These are phyloP conservation scores for Syzygium syzygioides DNA, from an alignment of 441 rosid species.

Conservation along the genomic window DNA sequence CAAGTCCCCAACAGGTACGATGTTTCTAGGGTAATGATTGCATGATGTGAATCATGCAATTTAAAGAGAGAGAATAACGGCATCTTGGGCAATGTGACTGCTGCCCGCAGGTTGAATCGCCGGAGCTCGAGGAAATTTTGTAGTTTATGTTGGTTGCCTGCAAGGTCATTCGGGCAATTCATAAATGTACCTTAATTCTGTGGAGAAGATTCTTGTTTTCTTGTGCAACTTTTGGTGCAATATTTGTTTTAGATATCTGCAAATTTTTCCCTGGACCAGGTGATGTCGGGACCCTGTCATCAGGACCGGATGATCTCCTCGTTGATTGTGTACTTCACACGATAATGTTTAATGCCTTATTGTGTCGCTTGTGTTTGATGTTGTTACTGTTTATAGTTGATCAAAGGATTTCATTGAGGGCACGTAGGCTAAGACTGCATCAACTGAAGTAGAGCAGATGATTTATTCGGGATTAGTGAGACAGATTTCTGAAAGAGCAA, in stretches of 20 bases:
- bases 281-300: neutral
- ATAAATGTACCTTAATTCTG: rapidly evolving
- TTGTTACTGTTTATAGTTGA: neutral
- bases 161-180: neutral
- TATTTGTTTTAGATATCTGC: neutral
- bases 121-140: neutral
- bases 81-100: neutral
- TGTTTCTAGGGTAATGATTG: neutral
- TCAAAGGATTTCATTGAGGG: neutral
- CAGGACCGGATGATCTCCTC: neutral
- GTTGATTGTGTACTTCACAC: neutral
- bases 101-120: neutral
- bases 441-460: neutral
- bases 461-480: neutral
- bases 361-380: neutral
- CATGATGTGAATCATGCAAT: neutral
- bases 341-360: neutral
- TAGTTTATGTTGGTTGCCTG: neutral
- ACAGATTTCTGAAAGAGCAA: neutral
- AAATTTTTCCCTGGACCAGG: neutral
- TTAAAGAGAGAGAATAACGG: neutral
- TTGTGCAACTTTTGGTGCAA: neutral
- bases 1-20: neutral
- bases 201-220: neutral
- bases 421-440: neutral